Evolutionary conservation across 805 yeast genomes (phyloP).

Genomic region (Pichia paraexigua): DNA sequence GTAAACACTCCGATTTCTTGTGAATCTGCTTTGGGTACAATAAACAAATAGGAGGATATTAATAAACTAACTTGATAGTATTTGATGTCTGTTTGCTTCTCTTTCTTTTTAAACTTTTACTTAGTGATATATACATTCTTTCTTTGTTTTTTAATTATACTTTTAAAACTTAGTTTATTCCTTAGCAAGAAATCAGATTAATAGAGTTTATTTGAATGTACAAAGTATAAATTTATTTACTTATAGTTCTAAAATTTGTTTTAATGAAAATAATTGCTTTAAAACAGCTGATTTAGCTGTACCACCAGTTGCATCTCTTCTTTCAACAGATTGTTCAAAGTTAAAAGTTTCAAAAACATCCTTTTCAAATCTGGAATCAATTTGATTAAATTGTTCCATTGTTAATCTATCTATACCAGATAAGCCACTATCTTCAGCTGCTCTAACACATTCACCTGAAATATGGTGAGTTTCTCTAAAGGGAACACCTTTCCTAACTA

Average conservation of each 20-base stretch:
- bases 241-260: not conserved
- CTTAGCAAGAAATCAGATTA: not conserved
- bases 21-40: not conserved
- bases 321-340: conserved; percentile 91
- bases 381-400: conserved; percentile 66
- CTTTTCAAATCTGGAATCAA: conserved; percentile 70
- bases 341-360: conserved; percentile 84
- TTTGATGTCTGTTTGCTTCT: not conserved
- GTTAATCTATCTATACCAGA: conserved; percentile 82
- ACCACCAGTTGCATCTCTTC: conserved; percentile 96
- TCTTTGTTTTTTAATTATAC: not conserved
- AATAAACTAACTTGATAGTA: too few species aligned
- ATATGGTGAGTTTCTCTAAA: conserved; percentile 99
- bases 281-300: conserved; percentile 88
- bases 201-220: not conserved
- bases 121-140: not conserved
- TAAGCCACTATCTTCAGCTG: conserved; percentile 70
- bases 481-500: conserved; percentile 97
- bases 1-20: not conserved
- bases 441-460: conserved; percentile 93
- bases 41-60: not conserved
- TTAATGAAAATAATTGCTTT: conserved; percentile 50
- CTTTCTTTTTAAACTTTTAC: not conserved
- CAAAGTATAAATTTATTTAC: not conserved
- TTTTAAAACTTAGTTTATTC: not conserved